Conservation (phyloP, 768 basidiomycete species). For the Neoboletus brunneissimus region DNA sequence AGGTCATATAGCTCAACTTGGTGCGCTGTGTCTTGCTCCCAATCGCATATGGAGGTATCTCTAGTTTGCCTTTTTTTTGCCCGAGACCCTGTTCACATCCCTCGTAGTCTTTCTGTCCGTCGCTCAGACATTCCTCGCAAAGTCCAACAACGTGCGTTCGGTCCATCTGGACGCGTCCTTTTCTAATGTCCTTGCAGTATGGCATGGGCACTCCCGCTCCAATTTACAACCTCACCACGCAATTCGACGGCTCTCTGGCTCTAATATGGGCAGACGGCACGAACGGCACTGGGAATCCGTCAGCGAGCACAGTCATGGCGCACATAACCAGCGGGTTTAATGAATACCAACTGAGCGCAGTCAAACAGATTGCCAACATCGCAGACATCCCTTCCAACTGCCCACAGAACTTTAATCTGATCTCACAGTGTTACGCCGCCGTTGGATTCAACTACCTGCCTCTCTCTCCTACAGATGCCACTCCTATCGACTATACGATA, state of each 20-base stretch:
- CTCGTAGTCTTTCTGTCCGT: conserved; percentile 53
- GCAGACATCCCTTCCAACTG: conserved; percentile 55
- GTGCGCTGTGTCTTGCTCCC: conserved; percentile 63
- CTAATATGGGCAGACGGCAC: conserved; percentile 72
- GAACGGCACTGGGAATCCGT: conserved; percentile 50
- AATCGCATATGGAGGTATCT: conserved; percentile 51
- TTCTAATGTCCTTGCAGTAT: conserved; percentile 39
- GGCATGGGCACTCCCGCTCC: conserved; percentile 59
- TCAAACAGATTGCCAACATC: conserved; percentile 48
- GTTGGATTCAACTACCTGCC: conserved; percentile 62
- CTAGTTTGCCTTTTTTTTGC: not conserved
- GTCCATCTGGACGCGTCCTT: not conserved
- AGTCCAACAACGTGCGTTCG: conserved; percentile 54
- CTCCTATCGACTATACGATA: conserved; percentile 64
- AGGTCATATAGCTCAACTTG: conserved; percentile 46
- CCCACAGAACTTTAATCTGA: conserved; percentile 69
- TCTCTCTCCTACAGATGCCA: conserved; percentile 26
- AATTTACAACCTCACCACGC: conserved; percentile 43
- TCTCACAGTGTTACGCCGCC: conserved; percentile 69
- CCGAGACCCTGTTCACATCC: not conserved
- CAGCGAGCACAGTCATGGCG: conserved; percentile 58
- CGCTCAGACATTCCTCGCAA: conserved; percentile 58
- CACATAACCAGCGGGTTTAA: conserved; percentile 54
- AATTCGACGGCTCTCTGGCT: conserved; percentile 51
- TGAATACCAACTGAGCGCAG: conserved; percentile 42